Evolutionary conservation across 1,284 basidiomycete species (phyloP).

Genomic region (Leccinum griseonigrum): DNA sequence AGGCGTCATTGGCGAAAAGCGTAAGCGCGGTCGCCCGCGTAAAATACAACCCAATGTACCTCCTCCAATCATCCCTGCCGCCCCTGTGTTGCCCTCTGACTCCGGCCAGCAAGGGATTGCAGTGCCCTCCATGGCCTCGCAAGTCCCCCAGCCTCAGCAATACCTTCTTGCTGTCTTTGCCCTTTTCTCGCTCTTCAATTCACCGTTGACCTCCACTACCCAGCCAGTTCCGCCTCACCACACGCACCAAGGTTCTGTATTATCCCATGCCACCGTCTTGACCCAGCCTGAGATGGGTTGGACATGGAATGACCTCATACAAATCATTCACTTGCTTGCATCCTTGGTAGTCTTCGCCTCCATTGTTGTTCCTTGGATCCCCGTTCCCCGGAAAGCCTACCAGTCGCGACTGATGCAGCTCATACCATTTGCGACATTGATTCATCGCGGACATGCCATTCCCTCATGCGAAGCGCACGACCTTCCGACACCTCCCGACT

Average conservation of each 20-base stretch:
- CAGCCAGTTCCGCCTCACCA: slow-evolving; percentile 33
- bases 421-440: slow-evolving; percentile 23
- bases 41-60: slow-evolving; percentile 42
- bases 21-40: slow-evolving; percentile 75
- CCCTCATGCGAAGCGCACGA: slow-evolving; percentile 10
- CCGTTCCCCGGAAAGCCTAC: slow-evolving; percentile 26
- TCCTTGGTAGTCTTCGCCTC: slow-evolving; percentile 59
- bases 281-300: slow-evolving; percentile 28
- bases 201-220: slow-evolving; percentile 51
- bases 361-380: slow-evolving; percentile 53
- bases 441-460: slow-evolving; percentile 6
- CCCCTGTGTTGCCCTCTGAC: slow-evolving; percentile 13
- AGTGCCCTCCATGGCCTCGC: slow-evolving; percentile 13
- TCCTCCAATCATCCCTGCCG: slow-evolving; percentile 22
- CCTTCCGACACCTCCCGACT: slow-evolving; percentile 24
- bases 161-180: slow-evolving; percentile 75
- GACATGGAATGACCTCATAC: slow-evolving; percentile 50
- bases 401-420: slow-evolving; percentile 21
- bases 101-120: slow-evolving; percentile 14
- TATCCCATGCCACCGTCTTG: slow-evolving; percentile 28
- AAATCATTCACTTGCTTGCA: slow-evolving; percentile 59
- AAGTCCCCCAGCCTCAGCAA: slow-evolving; percentile 43
- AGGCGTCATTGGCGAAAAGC: slow-evolving; percentile 57
- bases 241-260: slow-evolving; percentile 39
- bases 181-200: slow-evolving; percentile 75